Base-by-base conservation (phyloP, 306 rosid species). In the Hylodesmum podocarpum region DNA sequence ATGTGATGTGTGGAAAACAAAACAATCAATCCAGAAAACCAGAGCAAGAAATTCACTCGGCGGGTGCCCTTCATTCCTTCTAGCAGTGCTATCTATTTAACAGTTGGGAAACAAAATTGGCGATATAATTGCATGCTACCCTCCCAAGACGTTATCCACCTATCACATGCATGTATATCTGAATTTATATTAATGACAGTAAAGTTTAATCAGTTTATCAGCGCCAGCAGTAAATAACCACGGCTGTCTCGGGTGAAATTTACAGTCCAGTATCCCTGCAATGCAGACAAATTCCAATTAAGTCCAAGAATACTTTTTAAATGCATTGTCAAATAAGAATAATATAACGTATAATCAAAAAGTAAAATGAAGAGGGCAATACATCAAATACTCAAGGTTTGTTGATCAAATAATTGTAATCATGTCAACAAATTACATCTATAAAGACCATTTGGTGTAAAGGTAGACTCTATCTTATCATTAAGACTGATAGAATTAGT, bases 211-310 rank as follows among this genome's bases (percentile, higher is more conserved):
- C 72, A 89, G 78, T 10, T 88, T 89, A 86, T 95, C 99, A 13
- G 96, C 93, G 55, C 97, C 97, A 0, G 97, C 96, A 0, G 97
- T 92, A 80, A 95, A 95, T 73, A 95, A 65, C 97, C 97, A 95
- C 11, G 97, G 97, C 73, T 90, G 96, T 84, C 92, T 84, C 1
- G 98, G 98, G 86, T 95, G 97, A 82, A 95, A 92, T 80, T 88
- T 95, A 75, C 98, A 92, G 76, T 95, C 97, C 90, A 95, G 51
- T 75, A 92, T 90, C 79, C 98, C 98, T 93, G 88, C 86, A 84
- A 78, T 49, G 74, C 61, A 80, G 44, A 64, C 55, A 75, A 72
- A 7, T 44, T 39, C 25, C 62, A 49, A 33, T 67, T 61, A 40
- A 62, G 76, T 50, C 34, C 8, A 9, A 16, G 15, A 25, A 47